A percentile compares a stretch with the other conserved stretches of the same genome.
Evolutionary conservation across 2,329 filamentous ascomycete species (phyloP).

Genomic region (Neofusicoccum sp.): DNA sequence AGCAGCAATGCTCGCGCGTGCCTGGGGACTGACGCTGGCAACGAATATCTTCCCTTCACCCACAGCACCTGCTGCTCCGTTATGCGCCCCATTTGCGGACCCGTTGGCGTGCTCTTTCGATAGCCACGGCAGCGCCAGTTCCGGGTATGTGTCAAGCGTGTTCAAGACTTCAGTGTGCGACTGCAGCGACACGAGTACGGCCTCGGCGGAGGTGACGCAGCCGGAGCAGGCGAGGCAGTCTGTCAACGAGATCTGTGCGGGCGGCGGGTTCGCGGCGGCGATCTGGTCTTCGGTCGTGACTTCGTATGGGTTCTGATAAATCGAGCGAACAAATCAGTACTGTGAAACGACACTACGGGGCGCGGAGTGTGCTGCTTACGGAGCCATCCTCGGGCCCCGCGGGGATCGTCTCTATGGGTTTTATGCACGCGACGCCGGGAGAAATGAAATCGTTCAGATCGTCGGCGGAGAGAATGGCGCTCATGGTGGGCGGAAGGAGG

Average conservation of each 20-base stretch:
- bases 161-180: constrained; percentile 88
- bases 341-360: not conserved
- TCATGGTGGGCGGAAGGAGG: constrained; percentile 59
- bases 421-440: constrained; percentile 95
- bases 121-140: constrained; percentile 39
- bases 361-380: constrained; percentile 33
- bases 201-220: constrained; percentile 95
- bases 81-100: constrained; percentile 25
- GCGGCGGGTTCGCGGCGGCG: constrained; percentile 54
- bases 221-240: constrained; percentile 97
- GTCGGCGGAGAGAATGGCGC: constrained; percentile 93
- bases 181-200: constrained; percentile 91
- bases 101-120: constrained; percentile 24
- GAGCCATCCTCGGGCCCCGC: constrained; percentile 50
- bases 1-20: constrained; percentile 82
- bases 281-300: constrained; percentile 89
- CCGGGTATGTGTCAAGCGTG: constrained; percentile 66
- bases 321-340: not conserved
- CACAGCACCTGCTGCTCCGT: not conserved
- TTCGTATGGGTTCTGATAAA: constrained; percentile 64
- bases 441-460: constrained; percentile 99
- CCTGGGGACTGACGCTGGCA: constrained; percentile 89
- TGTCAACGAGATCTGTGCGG: constrained; percentile 90
- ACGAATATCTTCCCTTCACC: constrained; percentile 74
- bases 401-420: constrained; percentile 90